Base-by-base conservation (phyloP, 2,329 filamentous ascomycete species). In the Bertia moriformis region DNA sequence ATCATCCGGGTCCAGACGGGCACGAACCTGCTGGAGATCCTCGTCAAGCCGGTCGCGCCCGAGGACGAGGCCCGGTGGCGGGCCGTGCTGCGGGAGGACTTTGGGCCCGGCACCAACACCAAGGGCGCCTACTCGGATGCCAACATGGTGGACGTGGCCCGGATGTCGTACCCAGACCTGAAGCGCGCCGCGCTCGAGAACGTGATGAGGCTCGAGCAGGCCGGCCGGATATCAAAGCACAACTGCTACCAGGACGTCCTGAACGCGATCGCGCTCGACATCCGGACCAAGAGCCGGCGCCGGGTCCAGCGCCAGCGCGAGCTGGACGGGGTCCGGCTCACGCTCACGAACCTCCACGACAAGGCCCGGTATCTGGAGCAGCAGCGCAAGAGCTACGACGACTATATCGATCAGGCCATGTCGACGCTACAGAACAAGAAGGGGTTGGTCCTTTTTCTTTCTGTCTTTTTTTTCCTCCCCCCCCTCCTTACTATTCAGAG, bases 391-490 rank as follows among this genome's bases (percentile, higher is more conserved):
- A 91, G 82, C 46, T 98, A 98, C 63, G 94, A 98, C 55, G 87
- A 98, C 62, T 98, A 98, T 61, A 94, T 98, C 53, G 93, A 98
- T 63, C 88, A 94, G 58, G 89, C 91, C 38, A 95, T 98, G 85
- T 72, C 88, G 43, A 98, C 93, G 3, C 69, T 98, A 42, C 91
- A 96, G 59, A 94, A 84, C 62, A 93, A 95, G 60, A 95, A 95
- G 62, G 88, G 82, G 73, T 80, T 69, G 56, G 71, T 59, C 37
- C 22, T 27, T 27, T 27, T 27, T 27, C 7, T 27, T 27, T n/a
- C n/a, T 27, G 7, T 27, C 22, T n/a, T 27, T 27, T 27, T 27
- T 27, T 27, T n/a, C 22, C 22, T 27, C 22, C 22, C n/a, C 22
- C n/a, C n/a, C 22, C 7, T 27, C n/a, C n/a, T 24, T 4, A 2